Evolutionary conservation across 2,329 filamentous ascomycete genomes (phyloP), one percentile per base, ranked within the genome.

Genomic region (Pseudohalonectria lignicola): DNA sequence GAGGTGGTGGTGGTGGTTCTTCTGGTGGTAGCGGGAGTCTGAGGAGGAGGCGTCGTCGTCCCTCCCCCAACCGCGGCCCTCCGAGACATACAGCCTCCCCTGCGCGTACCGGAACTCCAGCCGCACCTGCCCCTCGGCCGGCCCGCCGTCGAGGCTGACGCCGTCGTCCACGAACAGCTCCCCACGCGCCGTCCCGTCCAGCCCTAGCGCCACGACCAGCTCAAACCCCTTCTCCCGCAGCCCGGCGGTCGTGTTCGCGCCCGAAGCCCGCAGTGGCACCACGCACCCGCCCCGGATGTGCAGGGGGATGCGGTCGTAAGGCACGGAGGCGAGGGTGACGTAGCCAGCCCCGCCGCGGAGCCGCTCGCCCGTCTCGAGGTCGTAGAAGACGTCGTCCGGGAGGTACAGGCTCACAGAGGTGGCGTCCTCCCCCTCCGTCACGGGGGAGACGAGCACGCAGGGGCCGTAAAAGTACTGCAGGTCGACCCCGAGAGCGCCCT

Each of bases 161-260:
- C 83, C 83, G 47, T 90, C 83, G 48, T 88, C 83, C 8, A 87
- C 52, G 50, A 87, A 87, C 19, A 87, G 55, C n/a, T 62, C 55
- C 0, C 83, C 83, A 2, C 49, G 60, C 0, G 82, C 82, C 2
- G 57, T 53, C 1, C 76, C 75, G 13, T 67, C 49, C 1, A 51
- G 48, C 44, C 71, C 65, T 1, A 83, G 66, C 2, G 80, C 78
- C 1, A 74, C 71, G 9, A 86, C 61, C 30, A 88, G 46, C 6
- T 71, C 72, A 79, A 81, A 87, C 0, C 76, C 69, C 34, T 74
- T 82, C 34, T 66, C 62, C 26, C 82, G 67, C 17, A 69, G 73
- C 26, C 74, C 76, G 1, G 64, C 57, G 0, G 81, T 86, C 2
- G 81, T n/a, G n/a, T n/a, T 86, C 58, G 82, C 62, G 0, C 69